phyloP scores from a whole-genome alignment of 2,329 filamentous ascomycete species.

The Botrytis cinerea region DNA sequence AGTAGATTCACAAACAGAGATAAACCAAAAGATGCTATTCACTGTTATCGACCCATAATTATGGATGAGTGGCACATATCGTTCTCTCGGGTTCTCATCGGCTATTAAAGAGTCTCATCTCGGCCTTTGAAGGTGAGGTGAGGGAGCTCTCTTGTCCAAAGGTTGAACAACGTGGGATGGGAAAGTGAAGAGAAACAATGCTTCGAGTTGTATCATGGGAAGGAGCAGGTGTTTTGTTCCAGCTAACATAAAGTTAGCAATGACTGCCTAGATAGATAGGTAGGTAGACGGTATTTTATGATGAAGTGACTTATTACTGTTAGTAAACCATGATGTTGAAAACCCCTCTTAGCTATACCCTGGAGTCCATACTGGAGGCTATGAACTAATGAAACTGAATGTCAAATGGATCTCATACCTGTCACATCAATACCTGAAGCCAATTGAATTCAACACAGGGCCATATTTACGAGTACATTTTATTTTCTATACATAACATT shows the following conservation, averaged over 20 bases:
- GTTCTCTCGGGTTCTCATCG: not conserved
- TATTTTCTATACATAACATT: slow-evolving; percentile 32
- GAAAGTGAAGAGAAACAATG: not conserved
- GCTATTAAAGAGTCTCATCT: not conserved
- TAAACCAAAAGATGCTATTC: not conserved
- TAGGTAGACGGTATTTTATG: not conserved
- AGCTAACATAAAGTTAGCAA: not conserved
- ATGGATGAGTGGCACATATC: not conserved
- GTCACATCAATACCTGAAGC: not conserved
- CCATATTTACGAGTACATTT: slow-evolving; percentile 39
- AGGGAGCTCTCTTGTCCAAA: not conserved
- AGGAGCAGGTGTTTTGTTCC: not conserved
- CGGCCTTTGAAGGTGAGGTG: not conserved
- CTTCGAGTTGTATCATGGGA: not conserved
- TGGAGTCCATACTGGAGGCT: not conserved
- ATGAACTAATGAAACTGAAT: not conserved
- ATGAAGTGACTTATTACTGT: not conserved
- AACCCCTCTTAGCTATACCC: not conserved
- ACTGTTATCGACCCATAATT: slow-evolving; percentile 11
- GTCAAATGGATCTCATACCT: slow-evolving; percentile 1
- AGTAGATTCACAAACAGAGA: not conserved
- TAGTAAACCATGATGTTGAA: not conserved
- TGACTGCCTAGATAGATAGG: not conserved
- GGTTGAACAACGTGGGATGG: not conserved
- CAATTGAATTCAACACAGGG: not conserved